Evolutionary conservation across 2,329 filamentous ascomycete genomes (phyloP).

Genomic region (Septoria linicola): DNA sequence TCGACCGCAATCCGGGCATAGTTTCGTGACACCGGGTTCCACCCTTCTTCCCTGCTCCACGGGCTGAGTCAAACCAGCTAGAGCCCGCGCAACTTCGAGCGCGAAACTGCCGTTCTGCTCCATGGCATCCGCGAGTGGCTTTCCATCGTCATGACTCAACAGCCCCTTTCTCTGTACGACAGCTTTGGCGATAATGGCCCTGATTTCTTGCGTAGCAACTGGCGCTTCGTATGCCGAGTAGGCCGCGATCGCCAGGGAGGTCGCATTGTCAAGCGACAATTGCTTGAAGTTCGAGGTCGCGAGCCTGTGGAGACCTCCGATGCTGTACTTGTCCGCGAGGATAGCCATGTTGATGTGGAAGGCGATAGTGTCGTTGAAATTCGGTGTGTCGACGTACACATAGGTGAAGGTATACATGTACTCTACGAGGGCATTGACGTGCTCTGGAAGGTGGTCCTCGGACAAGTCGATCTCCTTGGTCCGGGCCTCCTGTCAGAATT

Average conservation of each 20-base stretch:
- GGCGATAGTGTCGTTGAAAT: not conserved
- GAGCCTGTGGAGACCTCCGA: not conserved
- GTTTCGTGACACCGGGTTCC: too few relatives aligned
- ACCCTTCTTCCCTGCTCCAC: too few relatives aligned
- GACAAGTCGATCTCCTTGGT: not conserved
- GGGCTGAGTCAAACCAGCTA: not conserved
- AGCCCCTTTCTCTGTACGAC: not conserved
- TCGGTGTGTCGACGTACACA: not conserved
- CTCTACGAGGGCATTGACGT: not conserved
- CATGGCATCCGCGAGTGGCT: not conserved
- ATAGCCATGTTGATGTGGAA: not conserved
- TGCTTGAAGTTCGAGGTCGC: not conserved
- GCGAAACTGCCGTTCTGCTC: not conserved
- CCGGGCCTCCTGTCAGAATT: not conserved
- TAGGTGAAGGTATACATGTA: conserved; percentile 5
- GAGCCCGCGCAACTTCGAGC: not conserved
- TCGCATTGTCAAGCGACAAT: not conserved
- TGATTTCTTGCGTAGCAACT: not conserved
- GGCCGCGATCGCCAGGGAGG: not conserved
- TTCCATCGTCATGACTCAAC: not conserved
- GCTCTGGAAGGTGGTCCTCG: not conserved
- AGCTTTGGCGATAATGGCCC: not conserved
- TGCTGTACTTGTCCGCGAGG: conserved; percentile 1
- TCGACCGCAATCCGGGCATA: too few relatives aligned
- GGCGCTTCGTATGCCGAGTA: not conserved